Conservation (phyloP, 768 basidiomycete species). For the Rhizopogon vinicolor region DNA sequence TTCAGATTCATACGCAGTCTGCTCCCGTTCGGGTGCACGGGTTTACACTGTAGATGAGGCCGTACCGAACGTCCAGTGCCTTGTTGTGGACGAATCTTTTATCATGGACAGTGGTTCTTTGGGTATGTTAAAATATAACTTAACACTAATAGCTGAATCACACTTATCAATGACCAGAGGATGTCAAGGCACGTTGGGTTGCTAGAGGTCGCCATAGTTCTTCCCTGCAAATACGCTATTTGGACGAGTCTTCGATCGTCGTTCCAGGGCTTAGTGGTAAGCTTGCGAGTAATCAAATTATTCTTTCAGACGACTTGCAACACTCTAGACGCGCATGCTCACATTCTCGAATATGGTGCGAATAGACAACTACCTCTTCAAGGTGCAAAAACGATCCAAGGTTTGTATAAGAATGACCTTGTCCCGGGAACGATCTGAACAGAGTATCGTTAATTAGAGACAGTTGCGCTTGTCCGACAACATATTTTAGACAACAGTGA, state of each 20-base stretch:
- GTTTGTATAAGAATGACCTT: conserved; percentile 22
- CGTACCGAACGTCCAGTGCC: conserved; percentile 53
- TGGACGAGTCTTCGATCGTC: conserved; percentile 53
- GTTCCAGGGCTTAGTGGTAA: conserved; percentile 71
- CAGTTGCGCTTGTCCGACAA: conserved; percentile 53
- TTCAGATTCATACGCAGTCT: conserved; percentile 51
- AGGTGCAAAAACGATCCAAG: conserved; percentile 54
- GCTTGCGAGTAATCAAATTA: conserved; percentile 16
- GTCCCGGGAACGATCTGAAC: neutral
- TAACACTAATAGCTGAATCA: neutral
- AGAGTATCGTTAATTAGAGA: conserved; percentile 37
- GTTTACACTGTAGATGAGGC: conserved; percentile 67
- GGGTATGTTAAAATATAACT: conserved; percentile 32
- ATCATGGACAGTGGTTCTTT: conserved; percentile 54
- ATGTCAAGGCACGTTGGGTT: conserved; percentile 38
- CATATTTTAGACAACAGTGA: conserved; percentile 59
- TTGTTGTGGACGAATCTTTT: conserved; percentile 47
- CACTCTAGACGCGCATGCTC: conserved; percentile 68
- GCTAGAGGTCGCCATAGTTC: conserved; percentile 16
- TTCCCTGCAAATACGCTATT: conserved; percentile 40
- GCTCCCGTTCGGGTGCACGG: conserved; percentile 44
- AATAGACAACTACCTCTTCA: conserved; percentile 59
- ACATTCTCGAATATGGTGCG: conserved; percentile 76
- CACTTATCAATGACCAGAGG: conserved; percentile 25
- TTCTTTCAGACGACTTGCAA: neutral